phyloP scores from a whole-genome alignment of 805 yeast species.

The Blastobotrys terrestris region DNA sequence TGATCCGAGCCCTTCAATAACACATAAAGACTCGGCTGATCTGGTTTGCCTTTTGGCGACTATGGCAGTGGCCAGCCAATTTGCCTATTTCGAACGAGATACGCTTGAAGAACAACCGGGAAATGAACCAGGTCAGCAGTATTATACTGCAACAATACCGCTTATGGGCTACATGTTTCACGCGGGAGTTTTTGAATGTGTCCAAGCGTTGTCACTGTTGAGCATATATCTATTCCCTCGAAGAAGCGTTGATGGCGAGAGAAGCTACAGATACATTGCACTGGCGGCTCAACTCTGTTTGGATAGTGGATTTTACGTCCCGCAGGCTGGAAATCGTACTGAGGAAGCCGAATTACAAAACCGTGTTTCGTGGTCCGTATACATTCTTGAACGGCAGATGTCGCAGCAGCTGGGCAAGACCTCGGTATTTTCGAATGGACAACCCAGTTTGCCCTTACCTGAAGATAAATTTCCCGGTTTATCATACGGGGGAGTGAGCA shows the following conservation, averaged over 20 bases:
- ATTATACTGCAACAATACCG: conserved; percentile 3
- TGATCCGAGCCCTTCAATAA: background rate
- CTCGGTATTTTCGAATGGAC: background rate
- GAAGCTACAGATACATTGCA: background rate
- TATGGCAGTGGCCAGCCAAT: conserved; percentile 6
- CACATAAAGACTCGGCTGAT: background rate
- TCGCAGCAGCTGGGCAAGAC: background rate
- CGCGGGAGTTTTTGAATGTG: background rate
- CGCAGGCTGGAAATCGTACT: background rate
- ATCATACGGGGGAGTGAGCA: background rate
- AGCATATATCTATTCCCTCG: conserved; percentile 3
- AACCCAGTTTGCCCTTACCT: background rate
- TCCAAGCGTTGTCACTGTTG: background rate
- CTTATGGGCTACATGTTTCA: conserved; percentile 3
- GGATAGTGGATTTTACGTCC: background rate
- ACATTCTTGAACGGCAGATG: background rate
- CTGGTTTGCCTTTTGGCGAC: conserved; percentile 2
- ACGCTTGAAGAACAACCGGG: background rate
- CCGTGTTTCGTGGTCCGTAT: conserved; percentile 1
- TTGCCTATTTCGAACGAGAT: conserved; percentile 4
- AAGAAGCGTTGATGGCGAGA: background rate
- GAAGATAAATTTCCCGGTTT: background rate
- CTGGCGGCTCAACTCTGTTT: background rate
- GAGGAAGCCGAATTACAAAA: conserved; percentile 3
- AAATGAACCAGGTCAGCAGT: conserved; percentile 8